Evolutionary conservation across 2,329 filamentous ascomycete species (phyloP).

Genomic region (Ophiocordyceps camponoti-floridani): DNA sequence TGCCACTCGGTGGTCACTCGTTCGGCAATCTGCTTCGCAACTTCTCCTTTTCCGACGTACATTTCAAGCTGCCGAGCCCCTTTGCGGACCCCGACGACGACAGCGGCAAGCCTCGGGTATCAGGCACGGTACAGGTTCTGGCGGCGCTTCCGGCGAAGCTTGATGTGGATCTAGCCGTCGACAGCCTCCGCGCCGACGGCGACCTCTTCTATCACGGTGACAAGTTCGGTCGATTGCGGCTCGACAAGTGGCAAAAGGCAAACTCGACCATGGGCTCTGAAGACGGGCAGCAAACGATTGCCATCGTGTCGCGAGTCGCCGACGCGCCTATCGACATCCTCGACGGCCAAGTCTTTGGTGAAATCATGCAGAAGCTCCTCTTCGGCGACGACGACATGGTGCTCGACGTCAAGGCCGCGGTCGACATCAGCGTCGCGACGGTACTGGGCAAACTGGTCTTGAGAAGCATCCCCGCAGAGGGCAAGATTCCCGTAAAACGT

Average conservation of each 20-base stretch:
- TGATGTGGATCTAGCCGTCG: constrained; percentile 69
- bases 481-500: constrained; percentile 84
- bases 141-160: constrained; percentile 69
- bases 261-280: constrained; percentile 55
- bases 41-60: constrained; percentile 70
- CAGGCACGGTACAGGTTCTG: constrained; percentile 64
- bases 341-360: constrained; percentile 58
- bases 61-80: constrained; percentile 71
- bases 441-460: constrained; percentile 66
- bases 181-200: constrained; percentile 55
- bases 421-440: constrained; percentile 70
- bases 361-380: constrained; percentile 64
- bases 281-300: constrained; percentile 39
- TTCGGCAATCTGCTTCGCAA: constrained; percentile 75
- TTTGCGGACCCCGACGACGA: constrained; percentile 59
- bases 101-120: constrained; percentile 59
- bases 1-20: constrained; percentile 66
- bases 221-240: constrained; percentile 65
- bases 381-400: constrained; percentile 55
- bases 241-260: constrained; percentile 68
- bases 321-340: constrained; percentile 72
- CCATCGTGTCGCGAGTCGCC: constrained; percentile 59
- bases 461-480: constrained; percentile 70
- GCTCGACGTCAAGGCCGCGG: constrained; percentile 58
- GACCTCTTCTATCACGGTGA: constrained; percentile 63